A percentile compares a stretch with the other conserved stretches of the same genome.
Conservation (phyloP, 139 green algal species). For the Gonium pectorale region DNA sequence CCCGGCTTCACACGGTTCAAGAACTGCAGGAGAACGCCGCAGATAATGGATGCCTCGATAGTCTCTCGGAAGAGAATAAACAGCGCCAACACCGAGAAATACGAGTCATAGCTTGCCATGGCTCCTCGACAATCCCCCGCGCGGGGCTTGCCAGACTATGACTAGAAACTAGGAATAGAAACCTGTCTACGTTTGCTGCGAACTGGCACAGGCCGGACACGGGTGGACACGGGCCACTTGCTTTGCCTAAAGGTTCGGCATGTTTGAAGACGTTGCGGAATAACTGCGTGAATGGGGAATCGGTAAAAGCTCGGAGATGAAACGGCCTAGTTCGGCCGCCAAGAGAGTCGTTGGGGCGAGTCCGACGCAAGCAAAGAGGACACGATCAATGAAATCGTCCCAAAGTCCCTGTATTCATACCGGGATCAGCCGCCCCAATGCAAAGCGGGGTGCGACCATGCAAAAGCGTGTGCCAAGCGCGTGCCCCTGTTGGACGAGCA, state of each 20-base stretch:
- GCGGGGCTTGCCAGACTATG: background rate
- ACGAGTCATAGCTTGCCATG: constrained; percentile 20
- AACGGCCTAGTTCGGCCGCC: background rate
- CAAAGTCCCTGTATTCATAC: background rate
- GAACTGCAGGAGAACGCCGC: constrained; percentile 63
- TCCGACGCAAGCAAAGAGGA: too few relatives aligned
- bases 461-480: background rate
- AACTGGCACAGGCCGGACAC: background rate
- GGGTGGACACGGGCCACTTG: background rate
- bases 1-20: constrained; percentile 53
- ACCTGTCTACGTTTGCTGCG: background rate
- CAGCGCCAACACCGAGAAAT: constrained; percentile 62
- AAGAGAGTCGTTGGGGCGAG: too few relatives aligned
- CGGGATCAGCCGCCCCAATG: background rate
- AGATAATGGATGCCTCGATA: constrained; percentile 69
- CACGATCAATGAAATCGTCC: too few relatives aligned
- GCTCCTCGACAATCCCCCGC: too few relatives aligned
- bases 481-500: background rate
- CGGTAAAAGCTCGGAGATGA: background rate
- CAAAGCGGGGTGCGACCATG: background rate
- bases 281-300: background rate
- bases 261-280: background rate
- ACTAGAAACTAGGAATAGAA: background rate
- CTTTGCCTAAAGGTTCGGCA: background rate
- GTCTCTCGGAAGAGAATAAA: constrained; percentile 73